These are phyloP conservation scores for Notholithocarpus densiflorus DNA, from an alignment of 306 rosid species.

Conservation along the genomic window DNA sequence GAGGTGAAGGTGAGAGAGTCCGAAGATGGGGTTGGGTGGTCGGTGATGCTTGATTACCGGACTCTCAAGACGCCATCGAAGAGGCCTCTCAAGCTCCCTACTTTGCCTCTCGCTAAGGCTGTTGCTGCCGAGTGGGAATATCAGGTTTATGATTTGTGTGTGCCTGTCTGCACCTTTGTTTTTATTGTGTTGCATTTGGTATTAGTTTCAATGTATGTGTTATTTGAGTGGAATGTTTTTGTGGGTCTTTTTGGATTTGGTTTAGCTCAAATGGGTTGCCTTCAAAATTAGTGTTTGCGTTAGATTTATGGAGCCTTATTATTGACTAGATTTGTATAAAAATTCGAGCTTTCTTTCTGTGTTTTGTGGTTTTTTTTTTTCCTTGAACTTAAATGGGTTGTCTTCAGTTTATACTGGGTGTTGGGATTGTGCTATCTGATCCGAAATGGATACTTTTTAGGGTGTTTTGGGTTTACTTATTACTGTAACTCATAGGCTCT, in stretches of 20 bases:
- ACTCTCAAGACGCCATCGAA: slow-evolving; percentile 82
- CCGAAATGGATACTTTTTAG: neutral
- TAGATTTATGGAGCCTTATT: neutral
- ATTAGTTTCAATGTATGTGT: neutral
- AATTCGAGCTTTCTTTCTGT: neutral
- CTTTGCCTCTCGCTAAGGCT: slow-evolving; percentile 73
- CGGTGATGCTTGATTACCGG: slow-evolving; percentile 89
- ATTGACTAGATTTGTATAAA: neutral
- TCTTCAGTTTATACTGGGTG: neutral
- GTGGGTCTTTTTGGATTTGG: too few relatives aligned
- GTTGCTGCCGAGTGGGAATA: slow-evolving; percentile 93
- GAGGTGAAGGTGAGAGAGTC: slow-evolving; percentile 62
- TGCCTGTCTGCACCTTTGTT: neutral
- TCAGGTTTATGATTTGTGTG: slow-evolving; percentile 43
- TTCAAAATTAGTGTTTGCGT: too few relatives aligned
- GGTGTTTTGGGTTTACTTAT: neutral
- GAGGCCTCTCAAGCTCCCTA: slow-evolving; percentile 83
- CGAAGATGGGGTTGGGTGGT: slow-evolving; percentile 82
- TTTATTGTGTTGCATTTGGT: too few relatives aligned
- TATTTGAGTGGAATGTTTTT: too few relatives aligned
- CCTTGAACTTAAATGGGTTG: neutral
- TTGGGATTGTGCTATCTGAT: neutral
- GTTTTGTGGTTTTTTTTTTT: neutral
- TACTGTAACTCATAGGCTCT: neutral
- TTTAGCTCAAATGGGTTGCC: too few relatives aligned